Base-by-base conservation (phyloP, 768 basidiomycete genomes). In the Mycena haematopus region DNA sequence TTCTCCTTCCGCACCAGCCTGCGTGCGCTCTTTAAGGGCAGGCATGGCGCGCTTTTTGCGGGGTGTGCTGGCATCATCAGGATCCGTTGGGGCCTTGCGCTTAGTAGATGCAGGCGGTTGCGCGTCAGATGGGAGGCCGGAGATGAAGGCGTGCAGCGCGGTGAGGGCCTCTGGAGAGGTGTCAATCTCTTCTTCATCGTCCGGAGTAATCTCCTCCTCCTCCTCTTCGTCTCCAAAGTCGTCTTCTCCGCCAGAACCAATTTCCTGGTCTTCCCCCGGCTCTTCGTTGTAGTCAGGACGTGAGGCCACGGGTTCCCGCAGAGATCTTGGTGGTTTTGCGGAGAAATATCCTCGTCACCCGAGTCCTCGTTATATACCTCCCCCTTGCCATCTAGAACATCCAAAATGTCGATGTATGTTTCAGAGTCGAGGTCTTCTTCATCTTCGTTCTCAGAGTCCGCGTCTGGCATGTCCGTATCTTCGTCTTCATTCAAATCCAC, bases 1-100 rank as follows among this genome's bases (percentile, higher is more conserved):
- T 70, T 95, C 93, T 68, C 87, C 88, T 72, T 95, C 95, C 31
- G 82, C 83, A 7, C 92, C 93, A 29, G 88, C 86, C 69, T 92
- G 90, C 2, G 89, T 93, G 53, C 84, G 84, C 69, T 95, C 93
- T 58, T 83, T 77, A 54, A 94, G 45, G 11, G 53, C 58, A 45
- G 53, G 70, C 1, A 85, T 76, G 11, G 79, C 74, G 36, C 91
- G 85, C 46, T 89, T 80, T 71, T 89, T 91, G 54, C 80, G 76
- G 17, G 74, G 71, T 38, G 70, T 73, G 6, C 70, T 65, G 15
- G 71, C 73, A 7, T 63, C 58, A 15, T 63, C 58, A 15, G 68
- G 67, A 9, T 71, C 75, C 6, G 67, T 70, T 2, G 70, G 67
- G 1, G 82, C 81, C 76, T 93, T 93, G 61, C 93, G 86, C 75